Evolutionary conservation across 306 rosid species (phyloP).

Genomic region (Sicyos baderoa): DNA sequence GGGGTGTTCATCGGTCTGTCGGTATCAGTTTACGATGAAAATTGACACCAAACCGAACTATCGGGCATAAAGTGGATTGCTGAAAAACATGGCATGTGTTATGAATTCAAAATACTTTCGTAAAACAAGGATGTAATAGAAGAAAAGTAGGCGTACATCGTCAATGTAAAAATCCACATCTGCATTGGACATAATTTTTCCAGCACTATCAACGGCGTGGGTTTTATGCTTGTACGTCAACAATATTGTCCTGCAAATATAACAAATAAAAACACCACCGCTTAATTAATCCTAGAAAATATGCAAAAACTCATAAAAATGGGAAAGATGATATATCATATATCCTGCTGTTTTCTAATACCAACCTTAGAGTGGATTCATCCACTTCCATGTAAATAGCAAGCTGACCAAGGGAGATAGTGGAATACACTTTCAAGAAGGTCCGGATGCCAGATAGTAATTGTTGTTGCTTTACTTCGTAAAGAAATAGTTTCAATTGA

Average conservation of each 20-base stretch:
- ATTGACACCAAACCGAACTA: too few species aligned
- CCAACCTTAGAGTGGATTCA: conserved; percentile 74
- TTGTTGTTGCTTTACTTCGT: conserved; percentile 96
- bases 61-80: too few species aligned
- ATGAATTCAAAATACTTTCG: neutral
- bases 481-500: conserved; percentile 83
- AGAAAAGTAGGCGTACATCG: conserved; percentile 45
- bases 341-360: conserved; percentile 22
- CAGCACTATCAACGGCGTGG: conserved; percentile 71
- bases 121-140: neutral
- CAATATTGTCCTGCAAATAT: conserved; percentile 68
- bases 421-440: conserved; percentile 78
- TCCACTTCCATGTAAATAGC: conserved; percentile 96
- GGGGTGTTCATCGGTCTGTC: too few species aligned
- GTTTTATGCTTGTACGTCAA: conserved; percentile 90
- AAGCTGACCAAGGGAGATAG: conserved; percentile 70
- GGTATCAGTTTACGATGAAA: too few species aligned
- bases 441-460: conserved; percentile 79
- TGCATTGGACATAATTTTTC: conserved; percentile 72
- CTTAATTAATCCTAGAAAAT: neutral
- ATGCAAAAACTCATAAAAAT: neutral
- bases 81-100: too few species aligned
- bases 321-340: conserved; percentile 9
- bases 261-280: conserved; percentile 4
- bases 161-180: conserved; percentile 82